Base-by-base conservation (phyloP, 192 early-diverging fungal genomes). In the Coemansia sp. region DNA sequence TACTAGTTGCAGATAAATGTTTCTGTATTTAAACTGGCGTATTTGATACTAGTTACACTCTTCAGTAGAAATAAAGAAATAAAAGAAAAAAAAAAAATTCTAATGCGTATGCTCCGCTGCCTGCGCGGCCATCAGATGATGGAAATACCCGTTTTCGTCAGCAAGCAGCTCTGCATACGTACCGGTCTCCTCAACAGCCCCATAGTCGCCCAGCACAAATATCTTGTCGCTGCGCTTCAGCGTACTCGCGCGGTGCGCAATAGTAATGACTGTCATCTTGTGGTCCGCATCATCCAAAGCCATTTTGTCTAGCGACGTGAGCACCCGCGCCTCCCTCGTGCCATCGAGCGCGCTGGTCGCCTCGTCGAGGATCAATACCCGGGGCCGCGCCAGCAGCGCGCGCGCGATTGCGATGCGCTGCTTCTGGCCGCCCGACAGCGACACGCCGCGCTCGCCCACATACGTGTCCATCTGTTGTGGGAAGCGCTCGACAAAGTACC, bases 401-500 rank as follows among this genome's bases (percentile, higher is more conserved):
- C 91, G 77, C 2, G 93, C 92, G 76, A 92, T 86, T 2, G 84
- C 87, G 49, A 88, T 72, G 8, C 87, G 68, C 67, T 88, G 84
- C 66, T 82, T 76, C 68, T 88, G 84, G 28, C 88, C 87, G 53
- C 83, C 83, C 14, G 84, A 85, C 25, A 88, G 74, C 19, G 73
- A 74, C 50, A 78, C 75, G 23, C 83, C 83, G 47, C 90, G 89
- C 60, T 95, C 93, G 6, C 92, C 92, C 60, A 99, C 86, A 69
- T 97, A 92, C 16, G 97, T 98, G 29, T 85, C 77, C 73, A 97
- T 91, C 18, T 92, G 91, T 29, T 69, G 64, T 16, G 91, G 89
- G 38, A 92, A 80, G n/a, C 81, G 67, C 60, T 78, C 65, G 58
- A 92, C 86, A 69, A 92, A 92, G n/a, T 83, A 71, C 65, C 67